A percentile compares a stretch with the other conserved stretches of the same genome.
phyloP scores from a whole-genome alignment of 2,329 filamentous ascomycete genomes.

The Pseudocercospora cruenta region DNA sequence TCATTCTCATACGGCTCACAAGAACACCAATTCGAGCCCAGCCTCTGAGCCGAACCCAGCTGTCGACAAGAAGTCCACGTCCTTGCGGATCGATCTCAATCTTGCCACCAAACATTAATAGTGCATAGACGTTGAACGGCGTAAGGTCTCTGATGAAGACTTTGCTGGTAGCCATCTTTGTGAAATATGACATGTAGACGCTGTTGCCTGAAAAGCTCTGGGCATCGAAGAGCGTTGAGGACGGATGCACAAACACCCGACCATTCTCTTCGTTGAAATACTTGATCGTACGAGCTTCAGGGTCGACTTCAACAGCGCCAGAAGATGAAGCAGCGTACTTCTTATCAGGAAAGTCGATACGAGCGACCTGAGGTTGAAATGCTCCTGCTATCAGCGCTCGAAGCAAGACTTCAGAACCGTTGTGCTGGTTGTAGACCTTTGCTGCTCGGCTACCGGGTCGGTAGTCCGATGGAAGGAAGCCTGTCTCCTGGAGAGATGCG shows the following conservation, averaged over 20 bases:
- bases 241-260: slow-evolving; percentile 90
- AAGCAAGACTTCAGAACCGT: slow-evolving; percentile 50
- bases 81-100: slow-evolving; percentile 87
- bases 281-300: slow-evolving; percentile 87
- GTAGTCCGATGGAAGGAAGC: slow-evolving; percentile 61
- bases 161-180: slow-evolving; percentile 88
- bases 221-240: slow-evolving; percentile 80
- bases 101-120: slow-evolving; percentile 84
- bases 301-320: slow-evolving; percentile 89
- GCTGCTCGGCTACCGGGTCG: slow-evolving; percentile 32
- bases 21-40: slow-evolving; percentile 96
- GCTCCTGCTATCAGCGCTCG: slow-evolving; percentile 55
- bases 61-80: slow-evolving; percentile 84
- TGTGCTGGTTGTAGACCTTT: slow-evolving; percentile 52
- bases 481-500: slow-evolving; percentile 80
- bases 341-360: slow-evolving; percentile 92
- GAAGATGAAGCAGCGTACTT: slow-evolving; percentile 88
- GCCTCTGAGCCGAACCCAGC: slow-evolving; percentile 82
- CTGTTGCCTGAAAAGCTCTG: slow-evolving; percentile 76
- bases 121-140: slow-evolving; percentile 86
- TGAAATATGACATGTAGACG: slow-evolving; percentile 85
- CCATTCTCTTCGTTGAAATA: slow-evolving; percentile 85
- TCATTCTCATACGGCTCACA: slow-evolving; percentile 76
- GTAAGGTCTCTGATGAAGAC: slow-evolving; percentile 90
- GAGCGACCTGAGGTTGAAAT: slow-evolving; percentile 77